Conservation (phyloP, 2,329 filamentous ascomycete genomes). For the Xylariales sp. region DNA sequence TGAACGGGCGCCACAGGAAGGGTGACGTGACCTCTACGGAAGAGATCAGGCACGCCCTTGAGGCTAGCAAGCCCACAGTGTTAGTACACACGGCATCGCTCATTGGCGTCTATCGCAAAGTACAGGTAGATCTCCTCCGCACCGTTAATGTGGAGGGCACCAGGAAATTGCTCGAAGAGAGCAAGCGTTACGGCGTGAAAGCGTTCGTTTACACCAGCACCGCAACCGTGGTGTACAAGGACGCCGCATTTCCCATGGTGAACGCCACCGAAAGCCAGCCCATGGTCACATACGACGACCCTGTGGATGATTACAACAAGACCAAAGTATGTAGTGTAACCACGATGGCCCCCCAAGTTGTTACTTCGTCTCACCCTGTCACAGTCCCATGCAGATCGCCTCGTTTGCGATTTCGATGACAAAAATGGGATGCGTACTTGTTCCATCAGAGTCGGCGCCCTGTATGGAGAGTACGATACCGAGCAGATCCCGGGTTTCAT, state of each 20-base stretch:
- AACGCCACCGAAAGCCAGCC: slow-evolving; percentile 4
- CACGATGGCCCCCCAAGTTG: not conserved
- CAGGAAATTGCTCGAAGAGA: slow-evolving; percentile 47
- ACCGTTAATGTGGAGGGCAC: slow-evolving; percentile 63
- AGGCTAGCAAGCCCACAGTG: slow-evolving; percentile 48
- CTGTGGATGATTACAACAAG: not conserved
- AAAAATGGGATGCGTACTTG: slow-evolving; percentile 1
- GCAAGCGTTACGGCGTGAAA: not conserved
- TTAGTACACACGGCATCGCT: slow-evolving; percentile 59
- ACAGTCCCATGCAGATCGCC: not conserved
- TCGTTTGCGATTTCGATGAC: not conserved
- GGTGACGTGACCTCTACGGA: not conserved
- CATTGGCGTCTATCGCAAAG: slow-evolving; percentile 9
- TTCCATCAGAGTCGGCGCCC: not conserved
- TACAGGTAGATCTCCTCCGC: slow-evolving; percentile 36
- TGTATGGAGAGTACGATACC: slow-evolving; percentile 4
- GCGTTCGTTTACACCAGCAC: slow-evolving; percentile 3
- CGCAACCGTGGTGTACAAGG: not conserved
- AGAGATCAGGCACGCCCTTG: slow-evolving; percentile 47
- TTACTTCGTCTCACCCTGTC: too few species aligned
- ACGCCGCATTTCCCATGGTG: not conserved
- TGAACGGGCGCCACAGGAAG: too few species aligned
- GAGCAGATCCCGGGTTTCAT: slow-evolving; percentile 1
- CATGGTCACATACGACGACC: not conserved
- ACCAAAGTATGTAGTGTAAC: slow-evolving; percentile 1